Percentiles rank a stretch among this genome's conserved stretches.
Conservation (phyloP, 164 flowering plant species). For the Vitis rotundifolia region DNA sequence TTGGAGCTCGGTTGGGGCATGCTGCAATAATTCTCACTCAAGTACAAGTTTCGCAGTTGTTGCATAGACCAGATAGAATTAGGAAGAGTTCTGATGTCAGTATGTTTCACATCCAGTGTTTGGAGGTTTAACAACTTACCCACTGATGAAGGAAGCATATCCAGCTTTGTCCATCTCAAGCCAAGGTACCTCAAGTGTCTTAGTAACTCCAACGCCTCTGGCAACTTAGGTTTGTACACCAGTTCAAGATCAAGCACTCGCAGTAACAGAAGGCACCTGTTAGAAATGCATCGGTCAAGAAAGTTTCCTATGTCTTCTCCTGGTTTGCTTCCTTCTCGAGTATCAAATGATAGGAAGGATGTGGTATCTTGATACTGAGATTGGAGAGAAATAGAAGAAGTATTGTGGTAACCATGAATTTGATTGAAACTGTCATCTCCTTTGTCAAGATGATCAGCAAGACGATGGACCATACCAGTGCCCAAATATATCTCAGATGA, state of each 20-base stretch:
- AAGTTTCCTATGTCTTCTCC: conserved; percentile 9
- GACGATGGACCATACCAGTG: background rate
- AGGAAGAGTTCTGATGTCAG: conserved; percentile 21
- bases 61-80: conserved; percentile 25
- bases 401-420: background rate
- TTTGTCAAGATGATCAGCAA: background rate
- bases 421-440: background rate
- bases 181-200: conserved; percentile 29
- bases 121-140: conserved; percentile 26
- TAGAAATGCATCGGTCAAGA: background rate
- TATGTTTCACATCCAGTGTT: conserved; percentile 34
- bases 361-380: background rate
- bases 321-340: conserved; percentile 6
- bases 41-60: conserved; percentile 27
- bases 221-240: conserved; percentile 27
- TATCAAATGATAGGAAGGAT: conserved; percentile 3
- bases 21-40: conserved; percentile 6
- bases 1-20: no score
- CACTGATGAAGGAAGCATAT: conserved; percentile 22
- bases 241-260: conserved; percentile 35
- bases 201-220: conserved; percentile 25
- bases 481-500: background rate
- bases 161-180: conserved; percentile 25
- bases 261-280: conserved; percentile 19
- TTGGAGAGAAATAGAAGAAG: background rate